These are phyloP conservation scores for Cryptococcus maquisensis DNA, from an alignment of 1,284 basidiomycete species.

Conservation along the genomic window DNA sequence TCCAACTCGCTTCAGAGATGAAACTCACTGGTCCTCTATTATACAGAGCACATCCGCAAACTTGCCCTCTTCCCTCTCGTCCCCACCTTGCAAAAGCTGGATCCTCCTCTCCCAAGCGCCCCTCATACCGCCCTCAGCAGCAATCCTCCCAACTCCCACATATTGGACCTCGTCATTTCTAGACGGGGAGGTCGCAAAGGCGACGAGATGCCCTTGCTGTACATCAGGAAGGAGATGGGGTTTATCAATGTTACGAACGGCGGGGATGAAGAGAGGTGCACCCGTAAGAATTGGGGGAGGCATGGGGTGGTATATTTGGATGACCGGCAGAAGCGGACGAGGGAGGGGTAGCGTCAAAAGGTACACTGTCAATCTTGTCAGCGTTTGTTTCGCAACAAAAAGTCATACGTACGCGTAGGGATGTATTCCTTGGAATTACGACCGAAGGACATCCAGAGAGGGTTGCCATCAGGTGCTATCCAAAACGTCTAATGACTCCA, in stretches of 20 bases:
- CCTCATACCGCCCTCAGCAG: slow-evolving; percentile 35
- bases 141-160: slow-evolving; percentile 41
- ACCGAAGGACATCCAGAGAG: slow-evolving; percentile 75
- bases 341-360: slow-evolving; percentile 30
- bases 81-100: slow-evolving; percentile 20
- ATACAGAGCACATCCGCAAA: slow-evolving; percentile 46
- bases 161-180: slow-evolving; percentile 28
- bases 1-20: not conserved
- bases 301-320: slow-evolving; percentile 42
- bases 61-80: slow-evolving; percentile 41
- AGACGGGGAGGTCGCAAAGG: slow-evolving; percentile 27
- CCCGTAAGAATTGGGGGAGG: slow-evolving; percentile 51
- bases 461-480: slow-evolving; percentile 61
- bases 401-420: slow-evolving; percentile 60
- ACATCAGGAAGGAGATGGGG: slow-evolving; percentile 41
- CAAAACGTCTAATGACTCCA: slow-evolving; percentile 43
- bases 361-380: slow-evolving; percentile 48
- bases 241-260: slow-evolving; percentile 37
- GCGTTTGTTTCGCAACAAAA: slow-evolving; percentile 44
- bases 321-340: slow-evolving; percentile 28
- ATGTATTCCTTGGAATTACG: slow-evolving; percentile 56
- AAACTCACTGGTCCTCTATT: slow-evolving; percentile 44
- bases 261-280: slow-evolving; percentile 50
- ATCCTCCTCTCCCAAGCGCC: slow-evolving; percentile 36
- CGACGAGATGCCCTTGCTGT: slow-evolving; percentile 31